Percentiles rank a stretch among this genome's conserved stretches.
Evolutionary conservation across 805 yeast species (phyloP).

Genomic region (Saccharomycopsis lassenensis): DNA sequence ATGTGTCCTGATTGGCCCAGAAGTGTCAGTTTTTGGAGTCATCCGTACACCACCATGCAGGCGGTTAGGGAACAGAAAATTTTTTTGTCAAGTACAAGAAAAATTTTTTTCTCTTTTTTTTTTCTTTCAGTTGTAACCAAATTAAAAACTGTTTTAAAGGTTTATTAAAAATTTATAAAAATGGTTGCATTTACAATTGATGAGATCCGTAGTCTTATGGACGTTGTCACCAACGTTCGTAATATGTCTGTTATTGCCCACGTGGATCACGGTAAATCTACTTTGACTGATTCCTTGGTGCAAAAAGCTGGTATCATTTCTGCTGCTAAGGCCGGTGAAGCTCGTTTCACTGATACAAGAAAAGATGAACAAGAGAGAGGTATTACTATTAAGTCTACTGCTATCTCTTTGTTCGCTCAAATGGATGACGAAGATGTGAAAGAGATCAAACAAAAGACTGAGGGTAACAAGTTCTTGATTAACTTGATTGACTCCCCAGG

Average conservation of each 20-base stretch:
- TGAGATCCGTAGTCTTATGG: slow-evolving; percentile 96
- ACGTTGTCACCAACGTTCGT: slow-evolving; percentile 99
- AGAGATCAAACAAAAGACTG: slow-evolving; percentile 79
- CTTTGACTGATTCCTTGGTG: slow-evolving; percentile 97
- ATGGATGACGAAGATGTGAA: slow-evolving; percentile 77
- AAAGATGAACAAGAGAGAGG: slow-evolving; percentile 99
- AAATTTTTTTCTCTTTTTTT: neutral
- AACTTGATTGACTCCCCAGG: slow-evolving; percentile 99
- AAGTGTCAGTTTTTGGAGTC: no score
- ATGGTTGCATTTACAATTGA: slow-evolving; percentile 20
- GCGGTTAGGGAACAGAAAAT: neutral
- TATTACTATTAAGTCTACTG: slow-evolving; percentile 98
- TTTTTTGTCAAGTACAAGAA: neutral
- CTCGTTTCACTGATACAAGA: slow-evolving; percentile 99
- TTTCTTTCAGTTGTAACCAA: neutral
- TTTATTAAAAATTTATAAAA: neutral
- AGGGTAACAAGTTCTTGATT: slow-evolving; percentile 88
- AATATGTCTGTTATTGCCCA: slow-evolving; percentile 99
- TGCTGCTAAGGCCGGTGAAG: slow-evolving; percentile 99
- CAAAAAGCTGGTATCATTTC: slow-evolving; percentile 99
- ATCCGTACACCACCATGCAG: neutral
- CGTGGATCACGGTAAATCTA: slow-evolving; percentile 99
- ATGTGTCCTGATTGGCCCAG: no score
- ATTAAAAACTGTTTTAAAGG: neutral
- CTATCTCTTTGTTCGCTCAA: slow-evolving; percentile 89